phyloP scores from a whole-genome alignment of 108 stramenopile species.

The Cyclostephanos tholiformis region DNA sequence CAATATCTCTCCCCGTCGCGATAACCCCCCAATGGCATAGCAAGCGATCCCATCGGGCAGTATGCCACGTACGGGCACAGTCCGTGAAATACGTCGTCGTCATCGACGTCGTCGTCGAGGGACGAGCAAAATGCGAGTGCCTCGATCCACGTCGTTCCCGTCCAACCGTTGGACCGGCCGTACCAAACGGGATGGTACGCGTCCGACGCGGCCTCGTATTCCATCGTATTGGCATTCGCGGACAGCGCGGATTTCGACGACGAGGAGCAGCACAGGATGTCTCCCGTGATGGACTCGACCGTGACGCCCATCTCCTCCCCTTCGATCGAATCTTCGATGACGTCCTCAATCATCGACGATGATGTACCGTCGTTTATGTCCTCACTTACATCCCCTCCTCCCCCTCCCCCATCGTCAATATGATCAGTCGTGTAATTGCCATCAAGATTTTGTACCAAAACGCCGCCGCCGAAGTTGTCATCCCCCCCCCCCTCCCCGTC shows the following conservation, averaged over 20 bases:
- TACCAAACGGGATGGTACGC: slow-evolving; percentile 10
- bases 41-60: slow-evolving; percentile 6
- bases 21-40: slow-evolving; percentile 1
- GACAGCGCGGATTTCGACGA: background rate
- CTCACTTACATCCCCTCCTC: too few species aligned
- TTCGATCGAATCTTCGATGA: background rate
- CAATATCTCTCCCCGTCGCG: background rate
- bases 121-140: background rate
- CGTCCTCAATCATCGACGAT: too few species aligned
- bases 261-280: slow-evolving; percentile 12
- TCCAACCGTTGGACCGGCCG: background rate
- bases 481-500: too few species aligned
- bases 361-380: too few species aligned
- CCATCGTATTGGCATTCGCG: background rate
- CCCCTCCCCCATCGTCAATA: too few species aligned
- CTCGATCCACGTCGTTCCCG: slow-evolving; percentile 1
- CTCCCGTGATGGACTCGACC: background rate
- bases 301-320: background rate
- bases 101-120: background rate
- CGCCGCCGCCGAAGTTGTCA: too few species aligned
- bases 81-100: background rate
- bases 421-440: too few species aligned
- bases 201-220: background rate
- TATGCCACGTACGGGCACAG: slow-evolving; percentile 8
- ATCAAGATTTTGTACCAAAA: too few species aligned